Base-by-base conservation (phyloP, 768 basidiomycete species). In the Pleurotus sapidus region DNA sequence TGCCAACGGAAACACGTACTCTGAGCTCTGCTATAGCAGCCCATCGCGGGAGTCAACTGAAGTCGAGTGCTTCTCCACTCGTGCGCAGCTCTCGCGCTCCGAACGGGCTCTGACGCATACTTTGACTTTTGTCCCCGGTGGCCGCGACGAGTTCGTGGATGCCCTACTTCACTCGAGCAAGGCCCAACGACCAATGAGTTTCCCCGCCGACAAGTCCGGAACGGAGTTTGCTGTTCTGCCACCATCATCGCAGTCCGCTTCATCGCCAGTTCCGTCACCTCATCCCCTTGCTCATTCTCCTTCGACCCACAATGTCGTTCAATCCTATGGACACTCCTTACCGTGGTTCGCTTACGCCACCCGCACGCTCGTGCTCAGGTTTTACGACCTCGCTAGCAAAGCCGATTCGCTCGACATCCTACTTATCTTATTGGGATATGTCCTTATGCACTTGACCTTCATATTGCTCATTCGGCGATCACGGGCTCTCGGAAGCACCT, bases 321-420 rank as follows among this genome's bases (percentile, higher is more conserved):
- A 80, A 65, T 64, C 76, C 57, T 76, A 67, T 15, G 69, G 83
- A 58, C 84, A 83, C 69, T 88, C 86, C 57, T 84, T 88, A 40
- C 89, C 85, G 58, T 98, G 95, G 95, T 81, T 96, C 46, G 87
- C 91, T 0, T 96, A 97, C 63, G 95, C 96, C 1, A 81, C 82
- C 6, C 77, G 86, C 25, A 84, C 89, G 0, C 74, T 93, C 25
- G 80, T 91, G 25, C 67, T 88, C 53, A 84, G 94, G 11, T 95
- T 96, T 78, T 95, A 88, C 84, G 84, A 88, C 51, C 78, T 95
- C 30, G 84, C 91, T 47, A 92, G 91, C 85, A 93, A 94, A 76
- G 95, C 97, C 9, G 93, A 97, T 71, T 95, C 94, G 0, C 84
- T 95, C 20, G 97, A 99, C 72, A 98, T 99, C 65, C 77, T 96